Conservation (phyloP, 2,329 filamentous ascomycete species). For the Penicillium crustosum region DNA sequence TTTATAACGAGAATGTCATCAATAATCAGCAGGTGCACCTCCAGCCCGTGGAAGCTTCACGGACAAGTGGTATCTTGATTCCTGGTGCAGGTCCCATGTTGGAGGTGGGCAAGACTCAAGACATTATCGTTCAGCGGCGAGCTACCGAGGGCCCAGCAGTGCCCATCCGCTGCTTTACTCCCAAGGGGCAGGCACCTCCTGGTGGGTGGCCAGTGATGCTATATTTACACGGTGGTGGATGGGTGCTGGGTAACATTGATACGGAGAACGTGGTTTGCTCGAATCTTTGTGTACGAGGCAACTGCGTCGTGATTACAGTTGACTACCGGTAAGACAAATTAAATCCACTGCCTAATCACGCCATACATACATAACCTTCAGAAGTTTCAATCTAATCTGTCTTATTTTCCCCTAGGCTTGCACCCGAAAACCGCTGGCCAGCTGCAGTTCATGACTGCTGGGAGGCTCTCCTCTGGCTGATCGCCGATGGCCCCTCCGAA, state of each 20-base stretch:
- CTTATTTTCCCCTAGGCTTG: slow-evolving; percentile 43
- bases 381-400: not conserved
- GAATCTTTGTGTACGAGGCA: slow-evolving; percentile 53
- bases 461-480: slow-evolving; percentile 55
- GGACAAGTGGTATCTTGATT: slow-evolving; percentile 53
- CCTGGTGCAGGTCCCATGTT: slow-evolving; percentile 53
- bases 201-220: slow-evolving; percentile 57
- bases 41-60: slow-evolving; percentile 54
- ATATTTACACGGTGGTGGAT: slow-evolving; percentile 61
- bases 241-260: slow-evolving; percentile 59
- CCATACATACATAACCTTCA: not conserved
- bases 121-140: slow-evolving; percentile 46
- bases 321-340: slow-evolving; percentile 53
- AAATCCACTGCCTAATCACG: not conserved
- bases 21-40: slow-evolving; percentile 56
- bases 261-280: slow-evolving; percentile 59
- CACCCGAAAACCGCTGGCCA: slow-evolving; percentile 58
- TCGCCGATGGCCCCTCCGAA: slow-evolving; percentile 37
- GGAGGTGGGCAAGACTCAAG: slow-evolving; percentile 49
- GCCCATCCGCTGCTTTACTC: slow-evolving; percentile 53
- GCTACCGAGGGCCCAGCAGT: slow-evolving; percentile 52
- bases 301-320: slow-evolving; percentile 56
- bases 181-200: slow-evolving; percentile 44
- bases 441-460: slow-evolving; percentile 59
- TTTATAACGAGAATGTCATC: slow-evolving; percentile 55